Evolutionary conservation across 352 stramenopile species (phyloP).

Genomic region (Phytophthora kernoviae): DNA sequence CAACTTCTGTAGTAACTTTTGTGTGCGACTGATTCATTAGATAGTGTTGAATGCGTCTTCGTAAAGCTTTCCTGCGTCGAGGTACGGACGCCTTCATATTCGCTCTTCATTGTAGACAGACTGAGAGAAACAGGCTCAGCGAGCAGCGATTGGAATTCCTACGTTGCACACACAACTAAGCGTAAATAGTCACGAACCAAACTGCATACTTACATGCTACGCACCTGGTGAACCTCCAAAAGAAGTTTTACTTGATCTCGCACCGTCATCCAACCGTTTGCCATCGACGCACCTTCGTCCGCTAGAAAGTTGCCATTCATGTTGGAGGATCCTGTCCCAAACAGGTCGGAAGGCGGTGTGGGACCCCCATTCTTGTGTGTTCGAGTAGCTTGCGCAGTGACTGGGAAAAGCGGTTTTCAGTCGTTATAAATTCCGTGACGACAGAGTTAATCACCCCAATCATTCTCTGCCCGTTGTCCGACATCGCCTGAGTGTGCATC

Average conservation of each 20-base stretch:
- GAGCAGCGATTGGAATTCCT: slow-evolving; percentile 82
- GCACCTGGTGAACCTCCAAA: slow-evolving; percentile 65
- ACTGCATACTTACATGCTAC: neutral
- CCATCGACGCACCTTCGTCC: slow-evolving; percentile 63
- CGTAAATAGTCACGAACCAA: neutral
- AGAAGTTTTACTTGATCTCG: slow-evolving; percentile 69
- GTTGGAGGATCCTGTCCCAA: slow-evolving; percentile 37
- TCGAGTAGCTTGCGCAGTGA: slow-evolving; percentile 58
- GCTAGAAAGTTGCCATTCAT: slow-evolving; percentile 31
- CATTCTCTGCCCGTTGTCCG: slow-evolving; percentile 66
- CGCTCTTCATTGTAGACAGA: slow-evolving; percentile 77
- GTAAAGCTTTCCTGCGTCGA: slow-evolving; percentile 73
- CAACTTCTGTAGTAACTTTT: slow-evolving; percentile 72
- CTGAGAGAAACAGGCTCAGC: slow-evolving; percentile 74
- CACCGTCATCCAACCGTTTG: slow-evolving; percentile 55
- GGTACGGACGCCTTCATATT: slow-evolving; percentile 66
- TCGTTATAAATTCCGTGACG: slow-evolving; percentile 61
- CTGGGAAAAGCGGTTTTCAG: slow-evolving; percentile 56
- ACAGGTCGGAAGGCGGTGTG: slow-evolving; percentile 38
- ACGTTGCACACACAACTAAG: neutral
- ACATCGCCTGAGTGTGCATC: slow-evolving; percentile 70
- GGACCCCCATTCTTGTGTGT: slow-evolving; percentile 46
- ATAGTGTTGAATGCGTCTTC: slow-evolving; percentile 52
- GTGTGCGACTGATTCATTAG: slow-evolving; percentile 45
- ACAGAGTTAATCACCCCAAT: slow-evolving; percentile 54